Base-by-base conservation (phyloP, 495 filamentous ascomycete species). In the Articulospora tetracladia region DNA sequence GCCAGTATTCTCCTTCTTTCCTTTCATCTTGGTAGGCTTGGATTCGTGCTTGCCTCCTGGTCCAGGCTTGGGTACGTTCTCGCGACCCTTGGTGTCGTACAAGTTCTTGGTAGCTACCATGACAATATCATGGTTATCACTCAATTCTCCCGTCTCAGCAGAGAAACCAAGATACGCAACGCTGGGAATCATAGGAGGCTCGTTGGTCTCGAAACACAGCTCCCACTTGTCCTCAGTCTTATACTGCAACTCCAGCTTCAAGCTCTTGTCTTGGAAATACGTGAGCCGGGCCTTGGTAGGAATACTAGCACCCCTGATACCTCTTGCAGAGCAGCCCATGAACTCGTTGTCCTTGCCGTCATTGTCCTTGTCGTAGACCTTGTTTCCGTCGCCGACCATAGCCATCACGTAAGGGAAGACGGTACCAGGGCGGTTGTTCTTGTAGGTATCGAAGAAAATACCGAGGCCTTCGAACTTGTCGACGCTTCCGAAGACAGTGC, bases 341-440 rank as follows among this genome's bases (percentile, higher is more conserved):
- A 97, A 74, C 72, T 99, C 94, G 64, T 89, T 93, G 36, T 84
- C 83, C 78, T 97, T 97, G 63, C 95, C 95, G 71, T 99, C 95
- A 66, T 93, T 93, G 63, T 86, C 87, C 73, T 97, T 90, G 75
- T 97, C 91, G 74, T 99, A 99, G 20, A 79, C 75, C 27, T 88
- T 96, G 70, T 89, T 76, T 28, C 94, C 92, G 72, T 99, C 94
- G 20, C 83, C 94, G 69, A 96, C 79, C 94, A 98, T 97, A 53
- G 95, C 95, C 92, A 97, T 96, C 66, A 99, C 89, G 67, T 97
- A 98, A 39, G 95, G 95, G 74, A 99, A 99, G 23, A 95, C 87
- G 19, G 88, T 86, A 11, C 95, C 95, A 10, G 95, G 95, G 19
- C 95, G 86, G 78, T 96, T 96, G 77, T 99, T 99, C 85, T 99